Evolutionary conservation across 306 rosid species (phyloP).

Genomic region (Prunus mongolica): DNA sequence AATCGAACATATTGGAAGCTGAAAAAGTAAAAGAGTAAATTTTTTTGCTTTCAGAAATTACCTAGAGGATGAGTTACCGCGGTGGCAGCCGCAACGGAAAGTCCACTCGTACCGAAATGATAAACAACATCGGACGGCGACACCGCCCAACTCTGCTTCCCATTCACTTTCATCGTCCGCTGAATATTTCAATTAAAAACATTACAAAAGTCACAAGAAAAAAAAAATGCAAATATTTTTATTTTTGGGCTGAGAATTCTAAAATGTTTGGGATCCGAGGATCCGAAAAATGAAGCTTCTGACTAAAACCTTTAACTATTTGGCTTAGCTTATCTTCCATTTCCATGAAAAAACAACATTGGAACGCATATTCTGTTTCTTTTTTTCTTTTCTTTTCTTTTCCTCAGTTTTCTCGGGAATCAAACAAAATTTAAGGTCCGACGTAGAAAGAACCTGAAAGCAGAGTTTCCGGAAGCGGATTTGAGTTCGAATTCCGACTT

Average conservation of each 20-base stretch:
- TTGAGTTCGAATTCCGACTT: not conserved
- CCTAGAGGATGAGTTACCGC: constrained; percentile 86
- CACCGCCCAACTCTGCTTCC: constrained; percentile 52
- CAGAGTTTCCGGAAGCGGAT: constrained; percentile 5
- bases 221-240: not conserved
- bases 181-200: constrained; percentile 19
- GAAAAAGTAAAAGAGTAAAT: not conserved
- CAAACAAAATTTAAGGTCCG: not conserved
- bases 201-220: not conserved
- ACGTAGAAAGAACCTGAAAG: constrained; percentile 20
- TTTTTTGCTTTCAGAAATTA: constrained; percentile 1
- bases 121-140: constrained; percentile 55
- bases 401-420: not conserved
- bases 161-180: constrained; percentile 33
- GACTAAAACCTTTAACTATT: not conserved
- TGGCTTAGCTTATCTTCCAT: not conserved
- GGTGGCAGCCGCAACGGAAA: constrained; percentile 80
- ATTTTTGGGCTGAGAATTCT: constrained; percentile 5
- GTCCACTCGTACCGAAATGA: constrained; percentile 81
- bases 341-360: not conserved
- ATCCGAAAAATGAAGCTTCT: constrained; percentile 2
- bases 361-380: not conserved
- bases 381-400: not conserved
- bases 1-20: constrained; percentile 1
- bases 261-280: not conserved